phyloP scores from a whole-genome alignment of 2,329 filamentous ascomycete species.

The Fusarium miscanthi region DNA sequence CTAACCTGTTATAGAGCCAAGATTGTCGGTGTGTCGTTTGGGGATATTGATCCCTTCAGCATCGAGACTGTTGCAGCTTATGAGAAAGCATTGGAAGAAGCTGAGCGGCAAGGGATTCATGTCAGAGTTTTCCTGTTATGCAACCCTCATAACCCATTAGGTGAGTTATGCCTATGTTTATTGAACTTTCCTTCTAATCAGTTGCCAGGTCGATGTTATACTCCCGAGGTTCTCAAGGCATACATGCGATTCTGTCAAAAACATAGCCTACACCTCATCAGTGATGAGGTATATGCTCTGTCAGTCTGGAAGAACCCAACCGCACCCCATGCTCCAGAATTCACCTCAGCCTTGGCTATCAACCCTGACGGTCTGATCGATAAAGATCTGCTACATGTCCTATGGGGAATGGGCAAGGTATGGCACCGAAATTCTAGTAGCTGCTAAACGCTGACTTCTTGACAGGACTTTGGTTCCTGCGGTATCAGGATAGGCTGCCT shows the following conservation, averaged over 20 bases:
- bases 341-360: not conserved
- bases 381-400: not conserved
- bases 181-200: fast-evolving
- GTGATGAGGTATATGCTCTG: not conserved
- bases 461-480: not conserved
- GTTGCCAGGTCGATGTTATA: not conserved
- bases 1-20: fast-evolving
- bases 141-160: not conserved
- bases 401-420: constrained; percentile 4
- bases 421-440: fast-evolving
- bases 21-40: not conserved
- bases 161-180: fast-evolving
- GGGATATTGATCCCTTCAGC: not conserved
- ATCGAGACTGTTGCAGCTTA: not conserved
- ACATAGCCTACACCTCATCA: not conserved
- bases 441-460: fast-evolving
- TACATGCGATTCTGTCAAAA: constrained; percentile 8
- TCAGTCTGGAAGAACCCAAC: not conserved
- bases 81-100: not conserved
- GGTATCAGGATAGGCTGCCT: not conserved
- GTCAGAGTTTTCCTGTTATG: not conserved
- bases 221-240: not conserved
- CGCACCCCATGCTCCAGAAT: fast-evolving
- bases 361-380: not conserved
- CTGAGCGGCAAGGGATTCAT: not conserved